These are phyloP conservation scores for Alternaria rosae DNA, from an alignment of 2,329 filamentous ascomycete species.

Conservation along the genomic window DNA sequence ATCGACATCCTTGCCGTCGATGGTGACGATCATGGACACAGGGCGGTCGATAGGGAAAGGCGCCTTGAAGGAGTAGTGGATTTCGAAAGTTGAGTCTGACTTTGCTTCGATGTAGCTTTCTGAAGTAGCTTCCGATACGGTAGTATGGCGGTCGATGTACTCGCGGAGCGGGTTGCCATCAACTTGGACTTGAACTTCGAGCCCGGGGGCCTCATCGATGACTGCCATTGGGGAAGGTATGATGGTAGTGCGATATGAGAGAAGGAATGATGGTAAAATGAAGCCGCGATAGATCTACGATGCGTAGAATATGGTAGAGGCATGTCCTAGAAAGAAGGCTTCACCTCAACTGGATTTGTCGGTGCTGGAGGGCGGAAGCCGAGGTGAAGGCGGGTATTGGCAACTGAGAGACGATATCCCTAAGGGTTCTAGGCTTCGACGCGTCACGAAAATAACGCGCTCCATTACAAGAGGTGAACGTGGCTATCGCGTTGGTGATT, in stretches of 20 bases:
- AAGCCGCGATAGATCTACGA: neutral
- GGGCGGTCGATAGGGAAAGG: constrained; percentile 12
- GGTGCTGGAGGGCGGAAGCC: neutral
- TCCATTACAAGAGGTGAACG: neutral
- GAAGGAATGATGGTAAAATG: neutral
- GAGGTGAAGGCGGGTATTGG: constrained; percentile 2
- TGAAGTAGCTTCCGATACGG: constrained; percentile 5
- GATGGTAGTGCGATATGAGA: too few species aligned
- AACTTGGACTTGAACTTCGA: constrained; percentile 27
- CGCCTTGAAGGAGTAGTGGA: constrained; percentile 19
- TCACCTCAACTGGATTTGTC: neutral
- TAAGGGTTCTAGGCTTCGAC: neutral
- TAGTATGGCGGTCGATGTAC: constrained; percentile 26
- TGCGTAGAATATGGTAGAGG: neutral
- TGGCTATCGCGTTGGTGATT: neutral
- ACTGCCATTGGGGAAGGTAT: constrained; percentile 19
- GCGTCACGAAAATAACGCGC: neutral
- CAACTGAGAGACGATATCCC: neutral
- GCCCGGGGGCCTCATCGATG: constrained; percentile 14
- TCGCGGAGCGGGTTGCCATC: constrained; percentile 28
- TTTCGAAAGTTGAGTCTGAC: constrained; percentile 28
- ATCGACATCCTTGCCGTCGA: constrained; percentile 28
- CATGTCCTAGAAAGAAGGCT: neutral
- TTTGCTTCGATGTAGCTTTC: constrained; percentile 39
- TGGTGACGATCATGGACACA: constrained; percentile 17